A percentile compares a stretch with the other conserved stretches of the same genome.
Conservation (phyloP, 2,329 filamentous ascomycete genomes). For the Atkinsonella hypoxylon region DNA sequence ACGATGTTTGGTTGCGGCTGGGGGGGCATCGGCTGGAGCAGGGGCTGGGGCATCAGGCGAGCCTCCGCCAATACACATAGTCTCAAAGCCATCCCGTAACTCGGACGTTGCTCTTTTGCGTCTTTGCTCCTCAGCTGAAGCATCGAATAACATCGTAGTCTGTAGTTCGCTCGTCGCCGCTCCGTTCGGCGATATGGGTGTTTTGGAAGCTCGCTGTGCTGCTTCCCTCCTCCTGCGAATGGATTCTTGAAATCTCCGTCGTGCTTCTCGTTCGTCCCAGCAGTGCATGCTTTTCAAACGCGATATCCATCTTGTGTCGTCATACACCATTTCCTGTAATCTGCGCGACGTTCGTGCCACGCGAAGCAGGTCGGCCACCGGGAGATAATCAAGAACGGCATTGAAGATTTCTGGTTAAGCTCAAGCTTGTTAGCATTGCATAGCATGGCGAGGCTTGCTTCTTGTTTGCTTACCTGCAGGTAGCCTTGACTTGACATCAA, state of each 20-base stretch:
- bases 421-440: slow-evolving; percentile 1
- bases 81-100: slow-evolving; percentile 64
- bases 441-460: no score
- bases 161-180: slow-evolving; percentile 9
- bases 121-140: slow-evolving; percentile 52
- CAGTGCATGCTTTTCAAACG: slow-evolving; percentile 75
- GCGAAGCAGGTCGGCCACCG: slow-evolving; percentile 70
- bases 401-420: slow-evolving; percentile 64
- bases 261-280: slow-evolving; percentile 84
- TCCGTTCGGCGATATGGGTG: slow-evolving; percentile 10
- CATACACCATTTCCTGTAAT: slow-evolving; percentile 96
- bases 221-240: slow-evolving; percentile 47
- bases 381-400: slow-evolving; percentile 78
- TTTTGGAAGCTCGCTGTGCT: slow-evolving; percentile 13
- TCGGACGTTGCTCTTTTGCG: slow-evolving; percentile 27
- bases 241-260: slow-evolving; percentile 65
- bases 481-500: slow-evolving; percentile 64
- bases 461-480: slow-evolving; percentile 53
- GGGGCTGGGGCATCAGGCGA: neutral
- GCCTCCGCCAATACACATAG: slow-evolving; percentile 44
- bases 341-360: slow-evolving; percentile 76
- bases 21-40: neutral
- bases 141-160: slow-evolving; percentile 59
- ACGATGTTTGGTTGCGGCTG: slow-evolving; percentile 31
- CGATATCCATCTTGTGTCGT: slow-evolving; percentile 90